phyloP scores from a whole-genome alignment of 139 green algal species.

The Chlorella sp. region DNA sequence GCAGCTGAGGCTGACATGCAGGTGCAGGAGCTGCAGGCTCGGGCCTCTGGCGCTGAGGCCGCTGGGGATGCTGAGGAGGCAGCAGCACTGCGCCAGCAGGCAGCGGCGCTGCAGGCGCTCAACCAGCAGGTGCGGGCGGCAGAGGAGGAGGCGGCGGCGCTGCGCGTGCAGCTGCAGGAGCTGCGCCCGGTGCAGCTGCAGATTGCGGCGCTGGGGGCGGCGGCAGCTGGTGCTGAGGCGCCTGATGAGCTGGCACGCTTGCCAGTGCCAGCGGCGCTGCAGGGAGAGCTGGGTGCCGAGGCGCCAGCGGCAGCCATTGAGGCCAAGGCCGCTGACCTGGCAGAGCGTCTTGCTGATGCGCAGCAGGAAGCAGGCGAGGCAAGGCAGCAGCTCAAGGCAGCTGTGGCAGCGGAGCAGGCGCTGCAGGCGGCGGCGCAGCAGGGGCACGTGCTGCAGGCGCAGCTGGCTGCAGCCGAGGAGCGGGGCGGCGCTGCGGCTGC shows the following conservation, averaged over 20 bases:
- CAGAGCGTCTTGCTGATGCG: not conserved
- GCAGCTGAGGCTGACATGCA: not conserved
- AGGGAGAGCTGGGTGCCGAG: not conserved
- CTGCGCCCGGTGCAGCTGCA: constrained; percentile 32
- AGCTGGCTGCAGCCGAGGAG: not conserved
- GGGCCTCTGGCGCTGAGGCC: not conserved
- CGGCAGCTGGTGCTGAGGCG: not conserved
- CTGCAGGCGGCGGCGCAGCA: not conserved
- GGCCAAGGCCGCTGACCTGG: constrained; percentile 21
- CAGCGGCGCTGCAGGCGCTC: constrained; percentile 27
- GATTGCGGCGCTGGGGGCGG: not conserved
- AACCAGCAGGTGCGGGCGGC: not conserved
- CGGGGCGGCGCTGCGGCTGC: not conserved
- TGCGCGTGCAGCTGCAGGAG: constrained; percentile 2
- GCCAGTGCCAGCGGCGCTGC: not conserved
- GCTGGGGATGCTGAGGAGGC: constrained; percentile 1
- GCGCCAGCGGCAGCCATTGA: not conserved
- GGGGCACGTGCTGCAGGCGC: not conserved
- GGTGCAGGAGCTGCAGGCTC: not conserved
- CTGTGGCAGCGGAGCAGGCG: not conserved
- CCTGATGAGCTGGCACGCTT: not conserved
- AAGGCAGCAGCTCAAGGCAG: not conserved
- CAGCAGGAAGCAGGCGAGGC: not conserved
- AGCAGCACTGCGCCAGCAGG: constrained; percentile 4
- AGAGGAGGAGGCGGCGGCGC: not conserved